phyloP scores from a whole-genome alignment of 106 monocot species.

The Acanthochlamys bracteata region DNA sequence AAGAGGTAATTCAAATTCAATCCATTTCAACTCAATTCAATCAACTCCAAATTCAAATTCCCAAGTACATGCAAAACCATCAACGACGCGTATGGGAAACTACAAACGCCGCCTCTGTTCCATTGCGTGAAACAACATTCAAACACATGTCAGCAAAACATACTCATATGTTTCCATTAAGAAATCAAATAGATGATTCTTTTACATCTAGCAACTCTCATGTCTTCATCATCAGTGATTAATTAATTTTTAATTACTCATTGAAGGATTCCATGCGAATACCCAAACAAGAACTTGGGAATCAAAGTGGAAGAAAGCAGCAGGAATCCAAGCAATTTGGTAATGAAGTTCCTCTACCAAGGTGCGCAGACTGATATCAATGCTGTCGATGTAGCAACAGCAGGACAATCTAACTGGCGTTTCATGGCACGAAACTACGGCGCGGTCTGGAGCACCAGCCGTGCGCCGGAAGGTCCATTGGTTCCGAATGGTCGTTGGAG shows the following conservation, averaged over 20 bases:
- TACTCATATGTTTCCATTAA: background rate
- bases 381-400: conserved; percentile 33
- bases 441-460: conserved; percentile 52
- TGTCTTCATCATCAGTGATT: background rate
- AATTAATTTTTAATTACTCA: background rate
- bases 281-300: conserved; percentile 45
- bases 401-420: conserved; percentile 43
- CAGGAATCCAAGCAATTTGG: conserved; percentile 32
- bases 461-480: conserved; percentile 54
- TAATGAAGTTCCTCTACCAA: conserved; percentile 67
- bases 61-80: background rate
- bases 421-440: conserved; percentile 57
- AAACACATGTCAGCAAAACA: background rate
- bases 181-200: too few species aligned
- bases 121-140: too few species aligned
- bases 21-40: background rate
- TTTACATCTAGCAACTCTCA: background rate
- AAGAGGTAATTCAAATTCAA: conserved; percentile 36
- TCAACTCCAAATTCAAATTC: background rate
- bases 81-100: too few species aligned
- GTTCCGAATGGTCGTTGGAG: conserved; percentile 64
- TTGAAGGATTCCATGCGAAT: conserved; percentile 66
- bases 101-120: too few species aligned
- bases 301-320: conserved; percentile 70
- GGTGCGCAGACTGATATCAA: conserved; percentile 85